phyloP scores from a whole-genome alignment of 1,284 basidiomycete genomes.

The Tilletiaria anomala region DNA sequence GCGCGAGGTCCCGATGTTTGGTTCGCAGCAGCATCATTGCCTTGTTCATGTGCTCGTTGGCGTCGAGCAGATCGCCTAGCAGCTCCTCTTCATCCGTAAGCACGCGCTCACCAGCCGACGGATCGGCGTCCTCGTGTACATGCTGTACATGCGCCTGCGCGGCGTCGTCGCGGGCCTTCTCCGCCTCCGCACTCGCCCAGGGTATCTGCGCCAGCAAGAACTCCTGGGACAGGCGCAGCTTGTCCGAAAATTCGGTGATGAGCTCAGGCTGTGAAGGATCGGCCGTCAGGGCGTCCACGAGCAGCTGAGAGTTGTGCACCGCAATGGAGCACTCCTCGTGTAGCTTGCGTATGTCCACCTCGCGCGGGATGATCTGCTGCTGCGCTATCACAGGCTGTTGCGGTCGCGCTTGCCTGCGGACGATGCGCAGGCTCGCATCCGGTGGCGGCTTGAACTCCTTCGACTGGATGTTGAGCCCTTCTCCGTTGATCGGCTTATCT shows the following conservation, averaged over 20 bases:
- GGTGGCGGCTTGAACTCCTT: no score
- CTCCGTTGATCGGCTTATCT: constrained; percentile 14
- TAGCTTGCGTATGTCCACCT: constrained; percentile 18
- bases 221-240: constrained; percentile 12
- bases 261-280: constrained; percentile 5
- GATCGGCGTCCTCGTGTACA: constrained; percentile 1
- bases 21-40: no score
- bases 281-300: constrained; percentile 13
- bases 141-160: constrained; percentile 2
- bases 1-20: no score
- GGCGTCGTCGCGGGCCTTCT: constrained; percentile 3
- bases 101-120: no score
- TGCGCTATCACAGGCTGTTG: neutral
- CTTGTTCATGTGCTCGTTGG: constrained; percentile 13
- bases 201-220: constrained; percentile 16
- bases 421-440: no score
- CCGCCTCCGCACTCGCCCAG: constrained; percentile 23
- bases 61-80: constrained; percentile 20
- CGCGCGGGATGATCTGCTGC: constrained; percentile 3
- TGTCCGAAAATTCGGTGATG: constrained; percentile 13
- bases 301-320: constrained; percentile 13
- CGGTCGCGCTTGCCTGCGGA: neutral
- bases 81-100: constrained; percentile 15
- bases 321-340: constrained; percentile 26
- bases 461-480: no score